Percentiles rank a stretch among this genome's conserved stretches.
Evolutionary conservation across 306 rosid genomes (phyloP).

Genomic region (Clitoria ternatea): DNA sequence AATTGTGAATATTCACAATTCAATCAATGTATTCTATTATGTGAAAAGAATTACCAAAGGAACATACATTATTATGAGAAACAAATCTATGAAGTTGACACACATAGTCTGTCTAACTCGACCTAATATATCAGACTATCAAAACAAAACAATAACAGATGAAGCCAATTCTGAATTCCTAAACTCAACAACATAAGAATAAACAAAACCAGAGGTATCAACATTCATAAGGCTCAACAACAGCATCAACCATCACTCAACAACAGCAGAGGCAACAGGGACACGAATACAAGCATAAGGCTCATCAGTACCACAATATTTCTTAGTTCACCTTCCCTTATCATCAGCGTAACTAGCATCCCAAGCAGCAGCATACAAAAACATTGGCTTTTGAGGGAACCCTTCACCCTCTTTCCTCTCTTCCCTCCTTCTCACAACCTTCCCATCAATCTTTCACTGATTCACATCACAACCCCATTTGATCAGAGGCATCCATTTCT

Average conservation of each 20-base stretch:
- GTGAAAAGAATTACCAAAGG: too few relatives aligned
- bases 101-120: too few relatives aligned
- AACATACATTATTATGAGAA: too few relatives aligned
- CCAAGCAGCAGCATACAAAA: conserved; percentile 63
- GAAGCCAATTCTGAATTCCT: too few relatives aligned
- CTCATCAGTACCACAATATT: conserved; percentile 41
- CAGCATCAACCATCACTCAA: too few relatives aligned
- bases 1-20: too few relatives aligned
- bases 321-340: conserved; percentile 55
- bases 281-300: conserved; percentile 67
- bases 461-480: conserved; percentile 40
- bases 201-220: background rate
- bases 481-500: too few relatives aligned
- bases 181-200: too few relatives aligned
- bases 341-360: conserved; percentile 49
- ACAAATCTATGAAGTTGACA: too few relatives aligned
- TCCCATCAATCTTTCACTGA: conserved; percentile 63
- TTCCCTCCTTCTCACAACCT: conserved; percentile 45
- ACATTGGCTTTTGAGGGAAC: conserved; percentile 50
- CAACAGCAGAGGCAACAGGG: conserved; percentile 23
- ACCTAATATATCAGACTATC: too few relatives aligned
- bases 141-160: too few relatives aligned
- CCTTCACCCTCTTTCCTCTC: conserved; percentile 35
- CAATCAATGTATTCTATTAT: too few relatives aligned
- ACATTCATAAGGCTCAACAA: background rate